Percentiles rank a stretch among this genome's conserved stretches.
phyloP scores from a whole-genome alignment of 2,329 filamentous ascomycete genomes.

The Rachicladosporium sp. region DNA sequence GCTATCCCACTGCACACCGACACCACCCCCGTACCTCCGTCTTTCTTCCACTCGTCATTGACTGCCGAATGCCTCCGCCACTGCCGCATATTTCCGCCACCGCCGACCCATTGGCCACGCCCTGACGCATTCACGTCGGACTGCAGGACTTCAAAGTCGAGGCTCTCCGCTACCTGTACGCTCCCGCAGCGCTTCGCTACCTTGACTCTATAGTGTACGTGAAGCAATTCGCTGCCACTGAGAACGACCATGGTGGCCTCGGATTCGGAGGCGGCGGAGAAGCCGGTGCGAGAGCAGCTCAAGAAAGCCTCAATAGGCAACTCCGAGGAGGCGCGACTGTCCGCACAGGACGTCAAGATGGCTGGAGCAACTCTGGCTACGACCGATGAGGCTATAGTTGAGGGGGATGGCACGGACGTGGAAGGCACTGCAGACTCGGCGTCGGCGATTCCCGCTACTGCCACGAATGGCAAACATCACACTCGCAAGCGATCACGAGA shows the following conservation, averaged over 20 bases:
- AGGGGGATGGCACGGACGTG: background rate
- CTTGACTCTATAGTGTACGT: too few relatives aligned
- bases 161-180: too few relatives aligned
- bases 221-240: too few relatives aligned
- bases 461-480: slow-evolving; percentile 15
- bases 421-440: background rate
- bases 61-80: too few relatives aligned
- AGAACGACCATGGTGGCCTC: slow-evolving; percentile 13
- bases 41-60: too few relatives aligned
- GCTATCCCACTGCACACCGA: too few relatives aligned
- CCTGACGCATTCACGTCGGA: too few relatives aligned
- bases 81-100: too few relatives aligned
- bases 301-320: slow-evolving; percentile 47
- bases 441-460: slow-evolving; percentile 15
- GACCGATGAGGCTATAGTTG: background rate
- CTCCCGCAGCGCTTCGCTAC: too few relatives aligned
- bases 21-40: too few relatives aligned
- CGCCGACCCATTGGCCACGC: too few relatives aligned
- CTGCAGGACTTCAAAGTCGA: too few relatives aligned
- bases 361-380: background rate
- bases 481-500: slow-evolving; percentile 37
- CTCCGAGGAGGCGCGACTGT: slow-evolving; percentile 6
- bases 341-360: slow-evolving; percentile 1
- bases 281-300: slow-evolving; percentile 47
- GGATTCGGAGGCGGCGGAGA: slow-evolving; percentile 39